A percentile compares a stretch with the other conserved stretches of the same genome.
phyloP scores from a whole-genome alignment of 352 stramenopile genomes.

The Globisporangium sylvaticum region DNA sequence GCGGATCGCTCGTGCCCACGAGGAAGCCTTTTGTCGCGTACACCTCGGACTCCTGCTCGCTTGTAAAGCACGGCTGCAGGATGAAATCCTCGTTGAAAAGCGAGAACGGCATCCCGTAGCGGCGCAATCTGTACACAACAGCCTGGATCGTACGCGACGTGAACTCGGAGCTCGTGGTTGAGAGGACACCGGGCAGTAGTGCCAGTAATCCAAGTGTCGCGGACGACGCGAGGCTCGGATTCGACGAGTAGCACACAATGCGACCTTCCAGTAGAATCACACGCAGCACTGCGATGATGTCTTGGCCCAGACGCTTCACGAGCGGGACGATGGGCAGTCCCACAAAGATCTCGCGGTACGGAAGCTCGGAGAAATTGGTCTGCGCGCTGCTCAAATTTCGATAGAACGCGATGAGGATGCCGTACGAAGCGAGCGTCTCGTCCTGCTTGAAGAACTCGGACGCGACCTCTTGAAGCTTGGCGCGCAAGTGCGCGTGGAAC shows the following conservation, averaged over 20 bases:
- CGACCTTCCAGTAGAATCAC: constrained; percentile 73
- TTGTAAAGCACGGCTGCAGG: constrained; percentile 49
- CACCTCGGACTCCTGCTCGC: constrained; percentile 22
- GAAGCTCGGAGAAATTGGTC: constrained; percentile 32
- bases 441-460: constrained; percentile 28
- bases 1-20: constrained; percentile 44
- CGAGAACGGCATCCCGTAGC: constrained; percentile 43
- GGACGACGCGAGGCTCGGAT: constrained; percentile 43
- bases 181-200: constrained; percentile 46
- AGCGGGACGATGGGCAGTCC: constrained; percentile 46
- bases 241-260: constrained; percentile 71
- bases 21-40: constrained; percentile 41
- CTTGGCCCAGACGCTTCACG: constrained; percentile 42
- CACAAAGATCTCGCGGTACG: constrained; percentile 35
- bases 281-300: constrained; percentile 63
- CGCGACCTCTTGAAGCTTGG: constrained; percentile 29
- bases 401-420: constrained; percentile 32
- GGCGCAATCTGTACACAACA: constrained; percentile 33
- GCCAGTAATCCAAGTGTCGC: constrained; percentile 50
- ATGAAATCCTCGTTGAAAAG: constrained; percentile 35
- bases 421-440: constrained; percentile 18
- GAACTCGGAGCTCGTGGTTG: constrained; percentile 25
- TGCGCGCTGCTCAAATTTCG: constrained; percentile 14
- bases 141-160: constrained; percentile 39
- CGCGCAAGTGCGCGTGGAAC: constrained; percentile 39